A percentile compares a stretch with the other conserved stretches of the same genome.
Evolutionary conservation across 2,329 filamentous ascomycete species (phyloP).

Genomic region (Periconia macrospinosa): DNA sequence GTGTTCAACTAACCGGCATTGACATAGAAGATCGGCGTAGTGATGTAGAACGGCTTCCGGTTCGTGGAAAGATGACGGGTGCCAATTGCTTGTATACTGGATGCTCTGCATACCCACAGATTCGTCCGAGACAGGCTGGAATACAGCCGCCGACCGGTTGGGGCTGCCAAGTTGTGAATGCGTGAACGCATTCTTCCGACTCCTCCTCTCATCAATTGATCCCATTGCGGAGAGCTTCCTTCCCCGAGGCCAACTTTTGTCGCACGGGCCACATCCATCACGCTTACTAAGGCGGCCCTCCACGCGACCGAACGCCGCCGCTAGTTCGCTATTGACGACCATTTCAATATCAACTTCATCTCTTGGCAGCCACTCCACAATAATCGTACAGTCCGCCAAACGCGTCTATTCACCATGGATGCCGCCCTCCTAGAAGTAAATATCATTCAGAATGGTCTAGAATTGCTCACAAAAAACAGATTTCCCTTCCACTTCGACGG

Average conservation of each 20-base stretch:
- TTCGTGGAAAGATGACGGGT: constrained; percentile 29
- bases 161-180: constrained; percentile 19
- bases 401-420: not conserved
- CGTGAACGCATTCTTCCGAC: constrained; percentile 34
- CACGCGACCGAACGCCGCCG: no score
- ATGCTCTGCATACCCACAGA: constrained; percentile 29
- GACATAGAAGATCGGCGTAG: constrained; percentile 98
- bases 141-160: constrained; percentile 19
- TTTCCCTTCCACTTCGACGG: no score
- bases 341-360: not conserved
- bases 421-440: not conserved
- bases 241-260: constrained; percentile 7
- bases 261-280: constrained; percentile 10
- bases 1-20: constrained; percentile 70
- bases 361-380: not conserved
- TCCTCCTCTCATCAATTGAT: constrained; percentile 10
- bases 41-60: constrained; percentile 87
- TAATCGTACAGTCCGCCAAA: not conserved
- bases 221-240: constrained; percentile 10
- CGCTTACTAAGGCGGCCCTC: not conserved
- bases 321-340: no score
- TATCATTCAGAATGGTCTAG: no score
- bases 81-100: constrained; percentile 17
- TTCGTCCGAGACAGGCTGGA: constrained; percentile 14
- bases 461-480: no score